Conservation (phyloP, 139 green algal genomes). For the Nannochloris sp. region DNA sequence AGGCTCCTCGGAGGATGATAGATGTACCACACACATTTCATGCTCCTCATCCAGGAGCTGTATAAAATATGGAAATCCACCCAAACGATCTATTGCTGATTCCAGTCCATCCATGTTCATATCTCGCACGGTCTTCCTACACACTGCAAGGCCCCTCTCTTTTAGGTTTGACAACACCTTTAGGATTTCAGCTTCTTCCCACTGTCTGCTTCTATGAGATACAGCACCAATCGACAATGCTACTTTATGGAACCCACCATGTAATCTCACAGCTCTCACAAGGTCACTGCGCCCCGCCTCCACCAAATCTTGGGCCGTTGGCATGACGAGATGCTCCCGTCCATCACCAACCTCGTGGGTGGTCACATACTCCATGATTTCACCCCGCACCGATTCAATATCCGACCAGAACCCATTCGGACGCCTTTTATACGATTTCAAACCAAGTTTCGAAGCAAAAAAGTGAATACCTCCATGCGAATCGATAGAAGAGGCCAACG, state of each 20-base stretch:
- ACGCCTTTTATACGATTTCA: conserved; percentile 9
- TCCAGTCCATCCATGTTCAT: too few relatives aligned
- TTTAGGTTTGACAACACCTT: neutral
- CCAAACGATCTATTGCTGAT: too few relatives aligned
- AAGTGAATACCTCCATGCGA: conserved; percentile 21
- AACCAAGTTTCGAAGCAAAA: conserved; percentile 17
- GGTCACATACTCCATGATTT: conserved; percentile 16
- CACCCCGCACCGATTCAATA: conserved; percentile 10
- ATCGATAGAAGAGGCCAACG: conserved; percentile 16
- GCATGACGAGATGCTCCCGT: neutral
- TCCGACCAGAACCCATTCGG: conserved; percentile 26
- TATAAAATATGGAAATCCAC: too few relatives aligned
- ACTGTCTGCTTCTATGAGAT: neutral
- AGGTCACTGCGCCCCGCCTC: conserved; percentile 19
- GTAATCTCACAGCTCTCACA: conserved; percentile 19
- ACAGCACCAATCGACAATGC: conserved; percentile 16
- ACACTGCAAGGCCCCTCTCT: too few relatives aligned
- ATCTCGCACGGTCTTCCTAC: too few relatives aligned
- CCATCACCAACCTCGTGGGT: too few relatives aligned
- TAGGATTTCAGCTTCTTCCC: neutral
- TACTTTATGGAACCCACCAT: conserved; percentile 26
- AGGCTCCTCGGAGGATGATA: too few relatives aligned
- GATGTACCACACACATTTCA: too few relatives aligned
- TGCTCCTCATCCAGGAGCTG: neutral
- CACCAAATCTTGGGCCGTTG: conserved; percentile 24